phyloP scores from a whole-genome alignment of 805 yeast genomes.

The Suhomyces sp. region DNA sequence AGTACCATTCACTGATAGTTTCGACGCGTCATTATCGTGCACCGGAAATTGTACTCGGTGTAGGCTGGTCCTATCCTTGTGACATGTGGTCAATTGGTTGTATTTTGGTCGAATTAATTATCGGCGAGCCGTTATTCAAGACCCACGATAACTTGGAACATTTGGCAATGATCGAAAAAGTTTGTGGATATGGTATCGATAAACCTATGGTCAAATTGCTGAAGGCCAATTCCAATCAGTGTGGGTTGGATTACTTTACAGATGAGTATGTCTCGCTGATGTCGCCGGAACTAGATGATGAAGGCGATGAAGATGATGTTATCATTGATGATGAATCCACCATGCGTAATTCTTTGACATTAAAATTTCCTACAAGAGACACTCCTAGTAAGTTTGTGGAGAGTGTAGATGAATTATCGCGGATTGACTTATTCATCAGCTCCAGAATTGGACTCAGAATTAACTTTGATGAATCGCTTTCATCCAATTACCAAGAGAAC shows the following conservation, averaged over 20 bases:
- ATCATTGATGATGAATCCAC: conserved; percentile 32
- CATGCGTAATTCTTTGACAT: conserved; percentile 22
- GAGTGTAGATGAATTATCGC: conserved; percentile 39
- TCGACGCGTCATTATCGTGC: conserved; percentile 97
- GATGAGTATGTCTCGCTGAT: conserved; percentile 15
- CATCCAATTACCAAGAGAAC: conserved; percentile 38
- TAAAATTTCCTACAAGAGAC: conserved; percentile 38
- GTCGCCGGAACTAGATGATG: conserved; percentile 11
- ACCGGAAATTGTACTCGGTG: conserved; percentile 90
- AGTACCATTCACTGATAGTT: conserved; percentile 87
- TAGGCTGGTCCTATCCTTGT: conserved; percentile 97
- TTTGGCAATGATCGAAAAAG: conserved; percentile 88
- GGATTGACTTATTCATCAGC: conserved; percentile 46
- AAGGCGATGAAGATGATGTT: conserved; percentile 25
- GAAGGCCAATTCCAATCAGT: conserved; percentile 38
- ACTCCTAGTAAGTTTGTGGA: conserved; percentile 41
- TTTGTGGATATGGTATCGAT: conserved; percentile 58
- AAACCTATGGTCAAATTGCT: conserved; percentile 35
- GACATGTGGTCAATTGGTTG: conserved; percentile 98
- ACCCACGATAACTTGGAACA: conserved; percentile 96
- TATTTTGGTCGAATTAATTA: conserved; percentile 82
- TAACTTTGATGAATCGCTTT: conserved; percentile 38
- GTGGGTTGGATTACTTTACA: conserved; percentile 41
- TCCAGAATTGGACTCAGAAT: conserved; percentile 40
- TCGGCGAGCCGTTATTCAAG: conserved; percentile 92